phyloP scores from a whole-genome alignment of 129 eudicot genomes.

The Centaurea solstitialis region DNA sequence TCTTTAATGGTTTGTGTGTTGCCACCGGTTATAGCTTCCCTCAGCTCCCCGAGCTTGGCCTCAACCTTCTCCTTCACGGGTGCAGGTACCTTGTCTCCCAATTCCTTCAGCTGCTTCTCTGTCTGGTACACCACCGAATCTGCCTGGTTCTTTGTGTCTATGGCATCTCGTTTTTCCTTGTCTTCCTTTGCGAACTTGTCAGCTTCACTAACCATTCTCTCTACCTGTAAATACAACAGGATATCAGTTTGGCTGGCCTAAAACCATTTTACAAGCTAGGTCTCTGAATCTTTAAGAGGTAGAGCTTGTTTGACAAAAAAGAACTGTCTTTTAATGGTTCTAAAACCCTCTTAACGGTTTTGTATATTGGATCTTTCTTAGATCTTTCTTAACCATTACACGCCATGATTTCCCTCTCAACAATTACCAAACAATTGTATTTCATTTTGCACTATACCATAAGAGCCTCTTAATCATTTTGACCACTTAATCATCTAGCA shows the following conservation, averaged over 20 bases:
- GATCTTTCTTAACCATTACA: too few species aligned
- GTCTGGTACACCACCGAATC: constrained; percentile 50
- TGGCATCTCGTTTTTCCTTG: constrained; percentile 32
- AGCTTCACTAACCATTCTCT: constrained; percentile 41
- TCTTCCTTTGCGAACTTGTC: constrained; percentile 56
- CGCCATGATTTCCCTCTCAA: too few species aligned
- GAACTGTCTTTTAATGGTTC: too few species aligned
- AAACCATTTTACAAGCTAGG: too few species aligned
- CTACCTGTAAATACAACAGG: constrained; percentile 21
- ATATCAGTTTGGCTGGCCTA: neutral
- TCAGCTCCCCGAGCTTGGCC: constrained; percentile 74
- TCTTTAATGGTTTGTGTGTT: constrained; percentile 92
- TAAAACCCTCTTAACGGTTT: too few species aligned
- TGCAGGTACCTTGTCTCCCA: constrained; percentile 28
- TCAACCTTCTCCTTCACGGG: constrained; percentile 31
- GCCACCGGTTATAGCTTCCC: constrained; percentile 84
- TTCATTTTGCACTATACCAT: too few species aligned
- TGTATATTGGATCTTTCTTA: too few species aligned
- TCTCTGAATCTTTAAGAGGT: too few species aligned
- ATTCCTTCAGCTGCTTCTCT: constrained; percentile 28
- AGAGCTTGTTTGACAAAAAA: too few species aligned
- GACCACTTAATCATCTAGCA: too few species aligned
- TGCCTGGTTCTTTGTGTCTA: constrained; percentile 60
- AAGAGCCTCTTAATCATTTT: too few species aligned
- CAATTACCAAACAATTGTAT: too few species aligned